A percentile compares a stretch with the other conserved stretches of the same genome.
Evolutionary conservation across 139 green algal genomes (phyloP).

Genomic region (Parachlorella kessleri): DNA sequence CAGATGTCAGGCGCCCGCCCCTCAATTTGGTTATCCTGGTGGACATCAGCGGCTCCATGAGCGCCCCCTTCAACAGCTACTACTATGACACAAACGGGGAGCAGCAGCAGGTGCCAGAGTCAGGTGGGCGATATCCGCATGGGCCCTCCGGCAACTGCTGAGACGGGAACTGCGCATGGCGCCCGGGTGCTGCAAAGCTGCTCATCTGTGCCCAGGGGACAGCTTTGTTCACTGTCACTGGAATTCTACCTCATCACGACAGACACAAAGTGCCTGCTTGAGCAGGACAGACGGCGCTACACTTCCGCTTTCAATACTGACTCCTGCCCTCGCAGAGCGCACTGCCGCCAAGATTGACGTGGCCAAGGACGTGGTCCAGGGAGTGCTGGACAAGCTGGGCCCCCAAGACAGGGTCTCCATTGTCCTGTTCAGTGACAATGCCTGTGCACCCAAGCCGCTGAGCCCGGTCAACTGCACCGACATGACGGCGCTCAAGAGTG

Average conservation of each 20-base stretch:
- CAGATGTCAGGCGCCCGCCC: background rate
- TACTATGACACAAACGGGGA: constrained; percentile 34
- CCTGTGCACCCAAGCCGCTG: constrained; percentile 15
- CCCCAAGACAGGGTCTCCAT: constrained; percentile 14
- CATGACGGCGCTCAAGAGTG: constrained; percentile 16
- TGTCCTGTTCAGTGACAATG: constrained; percentile 27
- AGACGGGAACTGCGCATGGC: too few relatives aligned
- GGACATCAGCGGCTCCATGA: constrained; percentile 31
- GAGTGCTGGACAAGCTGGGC: constrained; percentile 25
- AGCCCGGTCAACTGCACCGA: constrained; percentile 1
- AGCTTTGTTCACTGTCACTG: too few relatives aligned
- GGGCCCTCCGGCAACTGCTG: too few relatives aligned
- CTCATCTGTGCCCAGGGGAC: too few relatives aligned
- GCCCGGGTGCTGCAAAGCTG: too few relatives aligned
- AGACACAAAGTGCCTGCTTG: too few relatives aligned
- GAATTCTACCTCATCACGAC: too few relatives aligned
- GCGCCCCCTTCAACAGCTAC: constrained; percentile 26
- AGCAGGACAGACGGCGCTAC: background rate
- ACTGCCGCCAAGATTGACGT: constrained; percentile 36
- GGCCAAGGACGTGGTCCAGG: constrained; percentile 24
- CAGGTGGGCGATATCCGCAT: constrained; percentile 19
- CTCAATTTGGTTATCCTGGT: constrained; percentile 36
- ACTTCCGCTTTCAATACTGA: background rate
- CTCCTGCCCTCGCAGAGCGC: constrained; percentile 4
- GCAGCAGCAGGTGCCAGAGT: constrained; percentile 12